Percentiles rank a stretch among this genome's conserved stretches.
These are phyloP conservation scores for Tetrahymena borealis DNA, from an alignment of 73 alveolate genomes.

Conservation along the genomic window DNA sequence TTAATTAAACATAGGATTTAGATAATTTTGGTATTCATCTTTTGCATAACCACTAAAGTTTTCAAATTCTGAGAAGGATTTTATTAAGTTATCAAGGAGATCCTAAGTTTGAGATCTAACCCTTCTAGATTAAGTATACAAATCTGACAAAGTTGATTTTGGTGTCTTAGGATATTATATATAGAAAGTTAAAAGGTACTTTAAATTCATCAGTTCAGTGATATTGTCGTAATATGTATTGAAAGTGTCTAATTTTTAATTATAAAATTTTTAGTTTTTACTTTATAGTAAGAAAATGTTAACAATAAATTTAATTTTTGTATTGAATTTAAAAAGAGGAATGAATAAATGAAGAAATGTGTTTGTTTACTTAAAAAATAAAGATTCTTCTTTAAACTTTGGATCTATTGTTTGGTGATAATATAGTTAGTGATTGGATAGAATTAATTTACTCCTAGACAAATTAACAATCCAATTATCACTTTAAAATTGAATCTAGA, in stretches of 20 bases:
- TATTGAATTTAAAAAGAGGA: no score
- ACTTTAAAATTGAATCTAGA: background rate
- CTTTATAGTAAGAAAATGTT: background rate
- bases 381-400: background rate
- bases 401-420: background rate
- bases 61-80: background rate
- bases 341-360: no score
- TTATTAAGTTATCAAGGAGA: background rate
- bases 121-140: background rate
- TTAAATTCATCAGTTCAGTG: background rate
- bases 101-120: background rate
- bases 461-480: background rate
- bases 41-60: background rate
- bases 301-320: no score
- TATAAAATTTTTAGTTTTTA: no score
- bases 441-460: background rate
- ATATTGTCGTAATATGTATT: background rate
- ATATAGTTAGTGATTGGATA: background rate
- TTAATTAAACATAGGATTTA: background rate
- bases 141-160: background rate
- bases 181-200: background rate
- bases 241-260: background rate
- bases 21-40: background rate
- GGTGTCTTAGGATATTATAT: background rate
- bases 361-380: background rate